These are phyloP conservation scores for Nothopassalora personata DNA, from an alignment of 2,329 filamentous ascomycete genomes.

Conservation along the genomic window DNA sequence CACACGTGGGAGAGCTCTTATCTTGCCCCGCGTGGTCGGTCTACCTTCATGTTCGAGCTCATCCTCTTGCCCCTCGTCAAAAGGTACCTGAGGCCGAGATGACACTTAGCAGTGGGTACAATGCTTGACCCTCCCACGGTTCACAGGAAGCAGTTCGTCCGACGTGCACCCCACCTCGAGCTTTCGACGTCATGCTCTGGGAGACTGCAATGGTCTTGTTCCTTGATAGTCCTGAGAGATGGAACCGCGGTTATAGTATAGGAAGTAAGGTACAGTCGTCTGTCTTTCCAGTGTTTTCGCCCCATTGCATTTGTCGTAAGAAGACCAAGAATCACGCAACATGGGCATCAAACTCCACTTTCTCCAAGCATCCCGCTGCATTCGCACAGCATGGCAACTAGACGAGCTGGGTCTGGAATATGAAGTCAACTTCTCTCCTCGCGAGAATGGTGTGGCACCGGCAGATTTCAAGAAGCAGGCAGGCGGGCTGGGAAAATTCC, in stretches of 20 bases:
- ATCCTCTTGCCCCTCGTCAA: neutral
- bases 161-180: neutral
- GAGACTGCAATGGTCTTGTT: neutral
- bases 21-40: neutral
- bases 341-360: conserved; percentile 41
- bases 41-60: neutral
- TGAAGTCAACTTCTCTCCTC: conserved; percentile 37
- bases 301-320: too few species aligned
- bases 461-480: conserved; percentile 39
- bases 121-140: neutral
- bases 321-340: neutral
- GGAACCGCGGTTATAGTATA: neutral
- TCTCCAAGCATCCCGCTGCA: conserved; percentile 43
- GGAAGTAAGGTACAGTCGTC: neutral
- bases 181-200: neutral
- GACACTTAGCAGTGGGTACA: neutral
- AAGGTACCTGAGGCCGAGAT: neutral
- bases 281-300: neutral
- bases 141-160: neutral
- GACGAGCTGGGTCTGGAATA: conserved; percentile 43
- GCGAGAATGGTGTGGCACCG: conserved; percentile 38
- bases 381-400: conserved; percentile 44
- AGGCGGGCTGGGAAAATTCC: conserved; percentile 44
- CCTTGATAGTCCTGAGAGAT: neutral
- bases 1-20: neutral